Conservation (phyloP, 176 grass and related monocot species). For the Musa beccarii region DNA sequence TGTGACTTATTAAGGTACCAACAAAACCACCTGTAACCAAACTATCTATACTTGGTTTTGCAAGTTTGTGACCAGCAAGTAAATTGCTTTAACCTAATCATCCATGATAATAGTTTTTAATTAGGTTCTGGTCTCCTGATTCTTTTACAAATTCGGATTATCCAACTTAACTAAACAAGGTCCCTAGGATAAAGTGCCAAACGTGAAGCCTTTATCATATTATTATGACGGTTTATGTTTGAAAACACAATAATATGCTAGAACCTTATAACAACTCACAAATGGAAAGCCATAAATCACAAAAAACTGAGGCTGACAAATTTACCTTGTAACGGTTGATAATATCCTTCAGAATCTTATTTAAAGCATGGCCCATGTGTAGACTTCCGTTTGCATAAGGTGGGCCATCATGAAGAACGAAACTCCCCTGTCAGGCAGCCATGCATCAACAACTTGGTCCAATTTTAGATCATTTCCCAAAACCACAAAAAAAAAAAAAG, state of each 20-base stretch:
- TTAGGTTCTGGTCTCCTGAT: no score
- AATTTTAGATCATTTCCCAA: background rate
- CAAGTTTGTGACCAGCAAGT: no score
- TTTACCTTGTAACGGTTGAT: conserved; percentile 98
- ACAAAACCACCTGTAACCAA: no score
- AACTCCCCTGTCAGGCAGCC: conserved; percentile 44
- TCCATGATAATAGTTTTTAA: no score
- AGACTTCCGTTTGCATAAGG: conserved; percentile 97
- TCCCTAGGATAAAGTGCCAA: no score
- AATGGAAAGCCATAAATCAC: background rate
- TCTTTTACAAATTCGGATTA: no score
- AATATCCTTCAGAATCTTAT: conserved; percentile 96
- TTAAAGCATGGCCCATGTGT: conserved; percentile 93
- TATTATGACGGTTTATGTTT: background rate
- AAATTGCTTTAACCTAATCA: no score
- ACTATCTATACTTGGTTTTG: no score
- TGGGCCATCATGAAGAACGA: conserved; percentile 90
- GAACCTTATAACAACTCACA: background rate
- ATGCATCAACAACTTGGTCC: conserved; percentile 6
- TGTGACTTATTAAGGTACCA: no score
- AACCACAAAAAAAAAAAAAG: background rate
- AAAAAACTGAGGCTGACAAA: conserved; percentile 3
- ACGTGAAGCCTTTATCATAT: background rate
- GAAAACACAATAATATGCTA: background rate
- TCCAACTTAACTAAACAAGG: no score